Evolutionary conservation across 768 basidiomycete genomes (phyloP).

Genomic region (Hemileccinum rubropunctum): DNA sequence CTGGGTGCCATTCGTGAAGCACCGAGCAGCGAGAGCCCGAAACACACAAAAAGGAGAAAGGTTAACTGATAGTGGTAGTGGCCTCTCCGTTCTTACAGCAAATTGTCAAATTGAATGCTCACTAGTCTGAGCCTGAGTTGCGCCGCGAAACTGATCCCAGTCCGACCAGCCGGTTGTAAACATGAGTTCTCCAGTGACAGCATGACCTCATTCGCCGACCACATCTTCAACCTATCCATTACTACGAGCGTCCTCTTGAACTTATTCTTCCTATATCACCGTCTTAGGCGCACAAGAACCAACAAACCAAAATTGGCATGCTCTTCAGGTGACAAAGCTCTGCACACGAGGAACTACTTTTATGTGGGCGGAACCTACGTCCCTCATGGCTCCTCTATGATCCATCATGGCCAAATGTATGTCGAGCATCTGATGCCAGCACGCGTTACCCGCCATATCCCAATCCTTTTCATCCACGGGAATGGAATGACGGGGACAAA

Average conservation of each 20-base stretch:
- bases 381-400: constrained; percentile 32
- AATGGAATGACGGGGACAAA: constrained; percentile 52
- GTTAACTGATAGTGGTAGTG: background rate
- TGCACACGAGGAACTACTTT: constrained; percentile 47
- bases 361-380: constrained; percentile 46
- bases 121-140: no score
- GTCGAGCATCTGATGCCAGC: constrained; percentile 48
- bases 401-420: constrained; percentile 48
- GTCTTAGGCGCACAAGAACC: background rate
- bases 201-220: constrained; percentile 11
- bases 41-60: constrained; percentile 33
- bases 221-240: constrained; percentile 4
- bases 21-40: constrained; percentile 44
- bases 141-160: no score
- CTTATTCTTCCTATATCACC: constrained; percentile 12
- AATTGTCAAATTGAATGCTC: no score
- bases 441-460: constrained; percentile 35
- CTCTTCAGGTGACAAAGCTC: constrained; percentile 25
- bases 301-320: background rate
- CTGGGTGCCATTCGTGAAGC: constrained; percentile 59
- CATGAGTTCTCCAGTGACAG: no score
- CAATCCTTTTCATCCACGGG: constrained; percentile 49
- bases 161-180: no score
- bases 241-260: constrained; percentile 18
- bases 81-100: background rate